Evolutionary conservation across 805 yeast genomes (phyloP), one percentile per base, ranked within the genome.

Genomic region (Myxozyma neglecta): DNA sequence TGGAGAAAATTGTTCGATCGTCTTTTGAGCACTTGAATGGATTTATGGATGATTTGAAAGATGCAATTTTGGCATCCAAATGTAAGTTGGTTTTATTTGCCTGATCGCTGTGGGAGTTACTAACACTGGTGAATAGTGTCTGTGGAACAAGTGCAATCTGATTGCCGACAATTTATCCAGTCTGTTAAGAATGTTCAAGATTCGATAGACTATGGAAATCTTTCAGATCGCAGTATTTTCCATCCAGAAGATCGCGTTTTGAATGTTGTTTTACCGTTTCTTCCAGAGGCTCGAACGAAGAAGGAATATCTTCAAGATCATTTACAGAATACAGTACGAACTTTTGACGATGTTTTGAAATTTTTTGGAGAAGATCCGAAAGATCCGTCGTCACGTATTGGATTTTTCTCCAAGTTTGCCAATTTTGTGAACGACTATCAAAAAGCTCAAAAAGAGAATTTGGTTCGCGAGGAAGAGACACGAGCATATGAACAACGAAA

Each of bases 291-390:
- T 1, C 80, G 87, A 58, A 80, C 82, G 53, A 90, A 89, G 74
- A 84, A 85, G 54, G 83, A 83, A 18, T 76, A 86, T 44, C 75
- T 94, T 47, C 81, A 81, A 50, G 84, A 85, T 57, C 92, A 88
- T 66, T 78, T 87, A 35, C 81, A 80, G 58, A 75, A 84, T 29
- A 85, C 93, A 0, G 75, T 86, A 58, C 77, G 81, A 48, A 90
- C 87, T 62, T 89, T 88, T 71, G 83, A 84, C 56, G 79, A 81
- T 39, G 77, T 91, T 65, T 87, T 94, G 96, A 81, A 81, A 65
- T 85, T 83, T 68, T 94, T 89, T 72, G 98, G 97, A n/a, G 99
- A 94, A 74, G 96, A 90, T 72, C 80, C 88, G 0, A 75, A 73
- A 8, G 97, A 93, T 73, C 77, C 82, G 43, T 78, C 80, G 66